Evolutionary conservation across 2,329 filamentous ascomycete genomes (phyloP), one percentile per base, ranked within the genome.

Genomic region (Plenodomus tracheiphilus): DNA sequence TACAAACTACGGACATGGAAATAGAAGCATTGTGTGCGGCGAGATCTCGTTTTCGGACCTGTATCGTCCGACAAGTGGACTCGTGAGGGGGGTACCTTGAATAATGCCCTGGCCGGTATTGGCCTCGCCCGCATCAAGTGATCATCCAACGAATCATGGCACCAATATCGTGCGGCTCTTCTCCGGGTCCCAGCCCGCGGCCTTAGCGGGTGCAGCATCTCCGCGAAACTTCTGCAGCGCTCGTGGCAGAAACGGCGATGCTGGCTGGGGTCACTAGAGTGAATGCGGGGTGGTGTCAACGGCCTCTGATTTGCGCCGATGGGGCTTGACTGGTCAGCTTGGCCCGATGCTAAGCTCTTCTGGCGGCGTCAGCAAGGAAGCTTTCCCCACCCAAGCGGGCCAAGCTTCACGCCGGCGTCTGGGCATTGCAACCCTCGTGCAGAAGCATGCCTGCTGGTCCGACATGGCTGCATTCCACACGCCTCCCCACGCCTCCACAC

Each of bases 331-430:
- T 51, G 30, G 50, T 39, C 35, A 15, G 22, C 25, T 34, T 43
- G 19, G 40, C 16, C 41, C 54, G 41, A 40, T 42, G 17, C 49
- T 49, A 55, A 58, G 52, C 54, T 48, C 54, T 46, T 47, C 46
- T 41, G 43, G 39, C 39, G 22, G 40, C 43, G 49, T 22, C 18
- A 25, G 18, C 56, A 55, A 52, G 51, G 51, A 59, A 53, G 54
- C 54, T 59, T 56, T 58, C 49, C 45, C 51, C 51, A 48, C 48
- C 43, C 40, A 59, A 59, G 54, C 51, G 39, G 47, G 43, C 43
- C 36, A 55, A 50, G 49, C 49, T 43, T 41, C 38, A 13, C 43
- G 39, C 43, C 41, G 28, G 21, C 35, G 34, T 36, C 52, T 59
- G 44, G 51, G 56, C 49, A 53, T 32, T 55, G 56, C 44, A 55